Percentiles rank a stretch among this genome's conserved stretches.
phyloP scores from a whole-genome alignment of 176 grass and related monocot species.

The Hyparrhenia diplandra region DNA sequence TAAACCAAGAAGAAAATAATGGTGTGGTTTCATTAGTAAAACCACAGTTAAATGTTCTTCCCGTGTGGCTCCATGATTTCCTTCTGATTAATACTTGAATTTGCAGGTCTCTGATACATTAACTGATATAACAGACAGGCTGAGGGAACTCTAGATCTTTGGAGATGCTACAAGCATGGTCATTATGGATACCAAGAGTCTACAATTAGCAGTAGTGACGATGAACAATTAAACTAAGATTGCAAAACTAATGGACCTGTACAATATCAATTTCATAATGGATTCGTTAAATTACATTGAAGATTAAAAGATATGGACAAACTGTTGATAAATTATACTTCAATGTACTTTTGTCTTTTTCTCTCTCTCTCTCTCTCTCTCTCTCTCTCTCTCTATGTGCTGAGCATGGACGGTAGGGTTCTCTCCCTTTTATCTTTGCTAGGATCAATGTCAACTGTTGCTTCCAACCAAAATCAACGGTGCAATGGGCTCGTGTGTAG shows the following conservation, averaged over 20 bases:
- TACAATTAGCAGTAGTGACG: background rate
- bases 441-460: too few relatives aligned
- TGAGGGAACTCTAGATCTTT: slow-evolving; percentile 20
- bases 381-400: too few relatives aligned
- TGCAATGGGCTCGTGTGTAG: too few relatives aligned
- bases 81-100: background rate
- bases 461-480: too few relatives aligned
- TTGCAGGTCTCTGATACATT: slow-evolving; percentile 18
- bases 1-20: background rate
- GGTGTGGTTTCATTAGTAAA: background rate
- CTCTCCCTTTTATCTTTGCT: too few relatives aligned
- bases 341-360: too few relatives aligned
- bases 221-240: background rate
- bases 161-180: background rate
- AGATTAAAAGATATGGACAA: background rate
- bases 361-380: too few relatives aligned
- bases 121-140: slow-evolving; percentile 10
- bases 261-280: background rate
- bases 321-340: background rate
- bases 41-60: background rate
- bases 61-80: background rate
- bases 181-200: too few relatives aligned
- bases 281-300: background rate
- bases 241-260: background rate
- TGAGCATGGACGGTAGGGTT: too few relatives aligned